Evolutionary conservation across 163 green algal species (phyloP), one percentile per base, ranked within the genome.

Genomic region (Chlorella variabilis): DNA sequence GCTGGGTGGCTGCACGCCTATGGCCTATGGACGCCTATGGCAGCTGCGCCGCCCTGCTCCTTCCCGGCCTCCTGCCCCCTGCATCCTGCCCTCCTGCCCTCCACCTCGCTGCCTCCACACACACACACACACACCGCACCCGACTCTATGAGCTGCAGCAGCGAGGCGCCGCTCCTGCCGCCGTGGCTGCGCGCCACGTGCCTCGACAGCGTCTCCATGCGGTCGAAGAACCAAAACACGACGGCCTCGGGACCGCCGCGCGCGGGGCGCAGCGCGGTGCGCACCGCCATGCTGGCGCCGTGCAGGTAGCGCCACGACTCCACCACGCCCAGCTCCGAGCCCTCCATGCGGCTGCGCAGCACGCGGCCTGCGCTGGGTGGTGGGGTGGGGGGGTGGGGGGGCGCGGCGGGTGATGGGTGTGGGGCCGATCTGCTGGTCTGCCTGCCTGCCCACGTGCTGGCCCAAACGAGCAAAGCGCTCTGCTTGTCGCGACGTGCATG

Each of bases 211-310:
- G 51, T 51, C 33, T 82, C 67, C 85, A 89, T 89, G 18, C 77
- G n/a, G 17, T 89, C 85, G 54, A 80, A 89, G 29, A 66, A 85
- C 85, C 85, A 89, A 15, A 73, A 87, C 38, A 76, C 77, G 29
- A 73, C 76, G 17, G 73, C 70, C 31, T 65, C 70, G n/a, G 48
- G 49, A 27, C 54, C 39, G 36, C 73, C 71, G 13, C 34, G 48
- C 34, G 42, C 71, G 33, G 31, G 73, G 38, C 73, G 73, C 73
- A 80, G 73, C 73, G 54, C n/a, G 27, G 73, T 80, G 38, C 73
- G 73, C 18, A 89, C 85, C 36, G 85, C 85, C 68, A 89, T 82
- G 23, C n/a, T 81, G 71, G 41, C 49, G 39, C 76, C 81, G 48
- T 38, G 67, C 4, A 84, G 25, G 81, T 84, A 85, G 36, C 85